Percentiles rank a stretch among this genome's conserved stretches.
Evolutionary conservation across 1,284 basidiomycete species (phyloP).

Genomic region (Ceratorhiza oryzae-sativae): DNA sequence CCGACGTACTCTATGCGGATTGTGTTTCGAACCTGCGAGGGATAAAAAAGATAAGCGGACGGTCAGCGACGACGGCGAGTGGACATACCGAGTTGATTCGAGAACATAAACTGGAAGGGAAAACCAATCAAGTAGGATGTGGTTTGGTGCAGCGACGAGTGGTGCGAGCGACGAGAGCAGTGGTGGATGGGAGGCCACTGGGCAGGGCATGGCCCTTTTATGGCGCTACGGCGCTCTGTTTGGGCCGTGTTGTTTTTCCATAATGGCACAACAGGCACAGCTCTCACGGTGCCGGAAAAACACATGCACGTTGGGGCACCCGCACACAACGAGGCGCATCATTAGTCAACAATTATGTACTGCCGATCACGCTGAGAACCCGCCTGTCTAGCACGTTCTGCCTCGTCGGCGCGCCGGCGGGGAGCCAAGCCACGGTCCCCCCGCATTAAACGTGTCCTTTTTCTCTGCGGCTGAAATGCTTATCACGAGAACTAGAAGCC

Average conservation of each 20-base stretch:
- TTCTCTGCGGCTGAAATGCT: not conserved
- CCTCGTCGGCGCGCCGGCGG: not conserved
- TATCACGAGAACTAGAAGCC: not conserved
- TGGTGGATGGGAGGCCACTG: slow-evolving; percentile 13
- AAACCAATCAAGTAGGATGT: slow-evolving; percentile 27
- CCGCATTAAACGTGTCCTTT: not conserved
- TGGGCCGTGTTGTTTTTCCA: slow-evolving; percentile 26
- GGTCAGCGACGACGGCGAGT: not conserved
- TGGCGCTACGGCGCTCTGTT: slow-evolving; percentile 13
- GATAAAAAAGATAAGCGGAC: not conserved
- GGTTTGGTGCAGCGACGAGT: not conserved
- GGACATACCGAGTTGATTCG: slow-evolving; percentile 37
- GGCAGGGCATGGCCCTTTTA: slow-evolving; percentile 7
- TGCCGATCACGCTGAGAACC: too few species aligned
- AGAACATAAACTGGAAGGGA: slow-evolving; percentile 34
- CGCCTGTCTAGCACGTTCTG: slow-evolving; percentile 8
- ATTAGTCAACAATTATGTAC: slow-evolving; percentile 19
- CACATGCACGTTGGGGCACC: slow-evolving; percentile 4
- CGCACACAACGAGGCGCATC: not conserved
- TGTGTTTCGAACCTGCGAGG: slow-evolving; percentile 37
- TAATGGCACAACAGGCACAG: slow-evolving; percentile 8
- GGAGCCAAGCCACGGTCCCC: not conserved
- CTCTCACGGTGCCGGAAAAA: slow-evolving; percentile 24
- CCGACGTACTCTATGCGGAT: slow-evolving; percentile 36
- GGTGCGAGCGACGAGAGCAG: not conserved